Base-by-base conservation (phyloP, 208 protist genomes). In the Wallacemonas sp. region DNA sequence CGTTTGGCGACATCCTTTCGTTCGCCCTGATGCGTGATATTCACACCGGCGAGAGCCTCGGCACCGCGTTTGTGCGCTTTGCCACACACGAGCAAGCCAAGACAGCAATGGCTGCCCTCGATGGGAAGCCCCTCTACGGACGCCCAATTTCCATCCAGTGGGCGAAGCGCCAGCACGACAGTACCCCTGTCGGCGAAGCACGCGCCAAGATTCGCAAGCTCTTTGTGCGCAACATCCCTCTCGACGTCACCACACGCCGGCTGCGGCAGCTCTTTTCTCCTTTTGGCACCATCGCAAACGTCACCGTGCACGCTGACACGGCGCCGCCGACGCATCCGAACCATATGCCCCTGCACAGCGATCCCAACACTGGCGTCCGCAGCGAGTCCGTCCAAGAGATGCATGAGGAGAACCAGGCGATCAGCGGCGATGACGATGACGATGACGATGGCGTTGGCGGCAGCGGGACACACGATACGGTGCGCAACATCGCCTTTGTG, bases 31-130 rank as follows among this genome's bases (percentile, higher is more conserved):
- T 93, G 82, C 82, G 84, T n/a, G 76, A 94, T 69, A 94, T 95
- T 56, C 85, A 95, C 76, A 93, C 84, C 0, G 89, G 89, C 8
- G 73, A 89, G 60, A 90, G 76, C 27, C 77, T 89, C n/a, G 85
- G 89, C 56, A 95, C 74, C 12, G 89, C 82, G 0, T 95, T 95
- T 81, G 86, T 95, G 55, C 85, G 86, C 59, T 95, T 79, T 68
- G 73, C 72, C 28, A 79, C 67, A 14, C 75, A 79, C 38, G 86
- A 89, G n/a, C 63, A 90, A 54, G 89, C 89, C 14, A 59, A 62
- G 11, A 26, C 58, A 1, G 89, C 89, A 14, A 82, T 95, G 64
- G 60, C 41, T 22, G 77, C 45, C 0, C 75, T 87, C 9, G 76
- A 88, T 49, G 86, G 80, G 0, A 65, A n/a, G 4, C 62, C 81